Base-by-base conservation (phyloP, 768 basidiomycete species). In the Suillus discolor region DNA sequence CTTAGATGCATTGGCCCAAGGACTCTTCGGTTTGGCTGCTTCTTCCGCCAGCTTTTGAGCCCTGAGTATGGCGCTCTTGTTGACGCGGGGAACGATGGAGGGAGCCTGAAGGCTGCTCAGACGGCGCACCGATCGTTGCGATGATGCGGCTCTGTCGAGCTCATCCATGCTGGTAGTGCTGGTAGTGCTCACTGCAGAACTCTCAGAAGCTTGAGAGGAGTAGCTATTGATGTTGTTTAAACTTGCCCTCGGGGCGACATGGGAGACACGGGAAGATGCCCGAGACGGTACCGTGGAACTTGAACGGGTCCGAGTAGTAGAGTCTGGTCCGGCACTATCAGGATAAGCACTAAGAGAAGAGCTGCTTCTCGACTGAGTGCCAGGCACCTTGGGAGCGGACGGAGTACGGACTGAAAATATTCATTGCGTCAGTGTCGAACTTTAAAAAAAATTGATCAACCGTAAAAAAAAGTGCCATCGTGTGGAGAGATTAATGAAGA, bases 51-150 rank as follows among this genome's bases (percentile, higher is more conserved):
- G 81, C 80, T 93, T 93, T 67, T 88, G 89, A 13, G 82, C 85
- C 28, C 92, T 82, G 62, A 94, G 74, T 7, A 86, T 78, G 3
- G 93, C 92, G 70, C 89, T 93, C 74, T 84, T 87, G 76, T 95
- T 95, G 67, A 81, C 85, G 62, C 90, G 82, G 9, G 93, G 93
- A 11, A 76, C 75, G 66, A 93, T 91, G 5, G 82, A 80, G 2
- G 93, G 91, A 1, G 82, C 80, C 61, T 78, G 79, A 53, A 85
- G 72, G 70, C 88, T 89, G 72, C 85, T 86, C 4, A 83, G 86
- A 23, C 89, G 87, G 5, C 85, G 83, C 3, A 36, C 45, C 57
- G 55, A 67, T 55, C 79, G 78, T 2, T 79, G 77, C 13, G 75
- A 67, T 11, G 73, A 63, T 47, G 60, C 49, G 42, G 65, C 65